Evolutionary conservation across 768 basidiomycete genomes (phyloP).

Genomic region (Erythrobasidium yunnanense): DNA sequence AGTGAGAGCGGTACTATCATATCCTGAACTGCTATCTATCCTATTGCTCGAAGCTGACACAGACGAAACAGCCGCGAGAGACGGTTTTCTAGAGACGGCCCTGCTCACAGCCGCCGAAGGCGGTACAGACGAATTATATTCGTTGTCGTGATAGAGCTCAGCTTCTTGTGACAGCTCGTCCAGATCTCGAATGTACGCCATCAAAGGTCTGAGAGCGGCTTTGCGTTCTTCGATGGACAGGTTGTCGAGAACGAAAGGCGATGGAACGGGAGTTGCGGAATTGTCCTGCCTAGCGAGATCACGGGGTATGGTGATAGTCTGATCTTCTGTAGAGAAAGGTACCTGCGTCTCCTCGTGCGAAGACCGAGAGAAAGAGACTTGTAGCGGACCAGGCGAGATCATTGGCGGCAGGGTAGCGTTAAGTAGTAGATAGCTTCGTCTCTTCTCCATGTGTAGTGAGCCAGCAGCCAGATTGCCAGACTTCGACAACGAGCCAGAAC

Average conservation of each 20-base stretch:
- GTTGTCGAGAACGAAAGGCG: conserved; percentile 4
- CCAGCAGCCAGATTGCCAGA: not conserved
- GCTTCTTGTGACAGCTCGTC: conserved; percentile 68
- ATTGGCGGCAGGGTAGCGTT: conserved; percentile 6
- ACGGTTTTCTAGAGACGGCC: not conserved
- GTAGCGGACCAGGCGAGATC: conserved; percentile 6
- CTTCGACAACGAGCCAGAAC: not conserved
- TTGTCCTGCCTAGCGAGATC: not conserved
- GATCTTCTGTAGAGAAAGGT: not conserved
- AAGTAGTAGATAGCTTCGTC: conserved; percentile 22
- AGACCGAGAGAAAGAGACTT: not conserved
- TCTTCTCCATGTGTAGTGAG: not conserved
- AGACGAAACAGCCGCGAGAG: conserved; percentile 16
- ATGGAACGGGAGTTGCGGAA: conserved; percentile 6
- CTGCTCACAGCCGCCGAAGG: not conserved
- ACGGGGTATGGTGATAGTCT: not conserved
- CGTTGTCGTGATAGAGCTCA: not conserved
- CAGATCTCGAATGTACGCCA: conserved; percentile 93
- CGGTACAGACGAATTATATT: not conserved
- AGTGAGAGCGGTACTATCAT: conserved; percentile 6
- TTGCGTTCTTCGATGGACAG: not conserved
- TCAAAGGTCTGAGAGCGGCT: conserved; percentile 67
- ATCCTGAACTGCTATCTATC: conserved; percentile 6
- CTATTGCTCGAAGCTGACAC: not conserved
- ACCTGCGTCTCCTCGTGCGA: not conserved